Evolutionary conservation across 495 filamentous ascomycete genomes (phyloP), one percentile per base, ranked within the genome.

Genomic region (Penicillium mononematosum): DNA sequence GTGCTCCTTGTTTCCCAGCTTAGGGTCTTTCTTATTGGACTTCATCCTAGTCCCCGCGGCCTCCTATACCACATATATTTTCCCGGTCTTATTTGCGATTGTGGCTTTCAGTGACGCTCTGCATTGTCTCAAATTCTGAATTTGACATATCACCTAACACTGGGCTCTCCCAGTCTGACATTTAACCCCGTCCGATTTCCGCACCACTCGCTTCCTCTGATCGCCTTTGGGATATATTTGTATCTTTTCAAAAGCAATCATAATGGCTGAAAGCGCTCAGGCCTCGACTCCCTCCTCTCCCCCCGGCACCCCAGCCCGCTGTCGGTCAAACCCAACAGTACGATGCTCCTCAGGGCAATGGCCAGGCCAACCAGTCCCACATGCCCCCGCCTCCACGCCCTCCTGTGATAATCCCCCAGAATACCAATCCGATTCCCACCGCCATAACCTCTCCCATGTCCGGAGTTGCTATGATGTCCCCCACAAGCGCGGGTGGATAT

Each of bases 301-400:
- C 86, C 16, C 82, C 83, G 12, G 84, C 86, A 24, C 84, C 86
- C 25, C 85, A 87, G 71, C 70, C 83, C 36, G 81, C 86, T 58
- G 77, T 85, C 54, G 85, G 85, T 45, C 84, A 86, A 51, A 87
- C 85, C 56, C 88, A 88, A 70, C 83, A 81, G 69, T 85, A 83
- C 67, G 86, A 90, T 71, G 84, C 81, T 61, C 74, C 80, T 52
- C 83, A 85, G 67, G 76, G 71, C 55, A 83, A 84, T 66, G 86
- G 86, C 63, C 83, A 86, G 59, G 63, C 69, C 44, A 81, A 81
- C 64, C 75, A 78, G 14, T 75, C 85, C 53, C 94, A 97, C 73
- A 93, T 98, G 91, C 90, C 92, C 43, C 94, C 93, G 9, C 93
- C 92, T 39, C 89, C 92, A 54, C 85, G 96, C 19, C 87, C 94